Conservation (phyloP, 2,329 filamentous ascomycete genomes). For the Neopestalotiopsis rosae region DNA sequence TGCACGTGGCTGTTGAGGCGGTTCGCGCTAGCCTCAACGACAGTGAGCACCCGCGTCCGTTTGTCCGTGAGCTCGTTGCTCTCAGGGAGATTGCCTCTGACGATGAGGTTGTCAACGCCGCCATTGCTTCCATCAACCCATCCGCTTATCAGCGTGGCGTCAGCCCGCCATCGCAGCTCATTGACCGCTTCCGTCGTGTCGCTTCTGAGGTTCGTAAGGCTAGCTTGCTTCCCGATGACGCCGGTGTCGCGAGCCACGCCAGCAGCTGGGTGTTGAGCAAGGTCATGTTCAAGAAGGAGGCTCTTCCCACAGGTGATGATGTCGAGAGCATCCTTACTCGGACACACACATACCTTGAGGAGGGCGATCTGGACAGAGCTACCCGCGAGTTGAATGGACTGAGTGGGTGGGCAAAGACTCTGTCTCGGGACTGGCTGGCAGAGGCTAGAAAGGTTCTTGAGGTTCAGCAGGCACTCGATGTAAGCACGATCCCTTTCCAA, state of each 20-base stretch:
- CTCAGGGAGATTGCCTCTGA: conserved; percentile 89
- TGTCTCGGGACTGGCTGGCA: conserved; percentile 91
- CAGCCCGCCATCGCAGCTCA: conserved; percentile 80
- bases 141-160: conserved; percentile 91
- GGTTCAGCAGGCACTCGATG: conserved; percentile 94
- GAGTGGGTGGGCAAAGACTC: conserved; percentile 91
- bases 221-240: conserved; percentile 87
- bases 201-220: conserved; percentile 94
- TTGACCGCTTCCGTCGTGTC: conserved; percentile 95
- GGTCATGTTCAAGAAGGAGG: conserved; percentile 94
- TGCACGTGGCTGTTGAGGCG: conserved; percentile 94
- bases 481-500: conserved; percentile 50
- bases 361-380: conserved; percentile 89
- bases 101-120: conserved; percentile 86
- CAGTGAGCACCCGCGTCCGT: conserved; percentile 76
- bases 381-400: conserved; percentile 95
- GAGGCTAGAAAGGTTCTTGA: conserved; percentile 93
- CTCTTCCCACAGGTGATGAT: conserved; percentile 81
- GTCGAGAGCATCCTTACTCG: conserved; percentile 92
- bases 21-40: conserved; percentile 84
- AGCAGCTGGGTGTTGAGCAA: conserved; percentile 90
- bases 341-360: conserved; percentile 88
- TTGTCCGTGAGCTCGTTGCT: conserved; percentile 90
- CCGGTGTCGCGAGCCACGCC: conserved; percentile 92
- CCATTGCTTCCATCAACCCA: conserved; percentile 96